phyloP scores from a whole-genome alignment of 768 basidiomycete genomes.

The Russula dissimulans region DNA sequence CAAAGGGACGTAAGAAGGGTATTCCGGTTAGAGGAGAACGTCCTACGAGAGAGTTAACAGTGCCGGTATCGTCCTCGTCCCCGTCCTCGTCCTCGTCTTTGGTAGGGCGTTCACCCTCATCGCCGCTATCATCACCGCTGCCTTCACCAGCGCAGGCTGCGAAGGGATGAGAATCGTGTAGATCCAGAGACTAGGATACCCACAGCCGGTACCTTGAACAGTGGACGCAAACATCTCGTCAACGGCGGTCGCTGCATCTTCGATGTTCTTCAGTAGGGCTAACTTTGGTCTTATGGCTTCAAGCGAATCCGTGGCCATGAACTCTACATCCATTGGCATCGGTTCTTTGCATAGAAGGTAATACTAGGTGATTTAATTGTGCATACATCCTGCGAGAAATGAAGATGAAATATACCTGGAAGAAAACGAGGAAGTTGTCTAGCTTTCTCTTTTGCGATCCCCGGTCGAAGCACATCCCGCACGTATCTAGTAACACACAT shows the following conservation, averaged over 20 bases:
- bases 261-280: slow-evolving; percentile 57
- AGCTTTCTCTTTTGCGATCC: slow-evolving; percentile 89
- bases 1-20: background rate
- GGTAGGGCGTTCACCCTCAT: slow-evolving; percentile 34
- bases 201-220: slow-evolving; percentile 51
- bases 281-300: slow-evolving; percentile 88
- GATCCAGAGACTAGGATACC: slow-evolving; percentile 19
- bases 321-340: slow-evolving; percentile 96
- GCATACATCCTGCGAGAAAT: background rate
- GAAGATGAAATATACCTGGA: slow-evolving; percentile 53
- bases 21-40: background rate
- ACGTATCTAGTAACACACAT: slow-evolving; percentile 88
- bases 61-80: slow-evolving; percentile 41
- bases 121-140: slow-evolving; percentile 48
- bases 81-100: slow-evolving; percentile 62
- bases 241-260: slow-evolving; percentile 80
- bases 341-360: slow-evolving; percentile 85
- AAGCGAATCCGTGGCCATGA: slow-evolving; percentile 91
- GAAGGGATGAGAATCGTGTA: slow-evolving; percentile 16
- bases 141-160: slow-evolving; percentile 35
- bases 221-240: slow-evolving; percentile 79
- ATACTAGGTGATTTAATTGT: slow-evolving; percentile 35
- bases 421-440: slow-evolving; percentile 86
- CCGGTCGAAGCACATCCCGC: slow-evolving; percentile 95
- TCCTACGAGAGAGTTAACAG: slow-evolving; percentile 47